Conservation (phyloP, 2,329 filamentous ascomycete genomes). For the Colletotrichum sp. region DNA sequence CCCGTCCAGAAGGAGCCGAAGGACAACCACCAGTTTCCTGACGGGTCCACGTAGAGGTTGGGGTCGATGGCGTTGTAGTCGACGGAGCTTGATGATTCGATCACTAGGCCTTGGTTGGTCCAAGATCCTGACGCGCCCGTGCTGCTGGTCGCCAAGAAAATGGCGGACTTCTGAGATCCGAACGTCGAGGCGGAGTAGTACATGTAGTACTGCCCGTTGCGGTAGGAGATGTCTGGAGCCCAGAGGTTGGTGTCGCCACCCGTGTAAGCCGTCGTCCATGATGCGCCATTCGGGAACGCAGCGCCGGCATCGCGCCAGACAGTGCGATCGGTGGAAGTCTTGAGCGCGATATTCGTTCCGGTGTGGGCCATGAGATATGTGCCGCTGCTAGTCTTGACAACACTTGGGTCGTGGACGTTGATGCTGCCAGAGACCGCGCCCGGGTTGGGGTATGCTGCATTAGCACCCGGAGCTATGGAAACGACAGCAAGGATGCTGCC, state of each 20-base stretch:
- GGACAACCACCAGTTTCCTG: constrained; percentile 34
- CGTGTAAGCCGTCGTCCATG: constrained; percentile 35
- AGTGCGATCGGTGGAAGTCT: constrained; percentile 37
- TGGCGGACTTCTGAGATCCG: constrained; percentile 30
- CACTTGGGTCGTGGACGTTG: constrained; percentile 32
- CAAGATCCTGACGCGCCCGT: constrained; percentile 33
- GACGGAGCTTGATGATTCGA: constrained; percentile 26
- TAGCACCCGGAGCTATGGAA: constrained; percentile 9
- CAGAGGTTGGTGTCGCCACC: constrained; percentile 34
- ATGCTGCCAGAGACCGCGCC: constrained; percentile 29
- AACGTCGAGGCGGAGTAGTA: constrained; percentile 38
- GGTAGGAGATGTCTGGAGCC: constrained; percentile 60
- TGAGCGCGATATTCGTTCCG: constrained; percentile 30
- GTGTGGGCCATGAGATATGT: constrained; percentile 33
- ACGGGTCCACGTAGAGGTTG: constrained; percentile 31
- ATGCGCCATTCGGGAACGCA: constrained; percentile 33
- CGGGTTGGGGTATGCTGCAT: constrained; percentile 22
- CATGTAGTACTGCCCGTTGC: constrained; percentile 33
- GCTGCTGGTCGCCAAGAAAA: constrained; percentile 34
- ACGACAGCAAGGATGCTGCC: constrained; percentile 26
- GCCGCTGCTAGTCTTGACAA: constrained; percentile 32
- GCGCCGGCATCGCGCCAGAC: constrained; percentile 32
- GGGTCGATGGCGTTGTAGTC: constrained; percentile 35
- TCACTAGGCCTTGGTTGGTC: constrained; percentile 32
- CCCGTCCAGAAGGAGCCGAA: constrained; percentile 37